Conservation (phyloP, 148 eudicot genomes). For the Spergularia bocconei region DNA sequence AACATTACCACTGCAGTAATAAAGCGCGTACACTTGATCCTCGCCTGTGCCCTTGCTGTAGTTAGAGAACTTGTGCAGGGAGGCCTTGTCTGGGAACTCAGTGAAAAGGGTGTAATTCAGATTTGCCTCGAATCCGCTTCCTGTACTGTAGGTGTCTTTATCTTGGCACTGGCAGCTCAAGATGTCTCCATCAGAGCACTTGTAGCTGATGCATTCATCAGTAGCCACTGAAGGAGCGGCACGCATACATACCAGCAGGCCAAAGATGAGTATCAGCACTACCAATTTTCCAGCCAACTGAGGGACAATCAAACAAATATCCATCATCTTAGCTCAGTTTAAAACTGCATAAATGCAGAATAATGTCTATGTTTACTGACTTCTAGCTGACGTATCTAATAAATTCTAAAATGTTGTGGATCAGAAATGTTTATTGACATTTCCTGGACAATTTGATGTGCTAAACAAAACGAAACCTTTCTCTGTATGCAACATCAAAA, state of each 20-base stretch:
- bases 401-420: not conserved
- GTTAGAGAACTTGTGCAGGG: not conserved
- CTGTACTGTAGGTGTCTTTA: not conserved
- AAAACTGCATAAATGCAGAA: not conserved
- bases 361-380: not conserved
- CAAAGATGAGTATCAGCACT: slow-evolving; percentile 4
- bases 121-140: slow-evolving; percentile 13
- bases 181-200: too few relatives aligned
- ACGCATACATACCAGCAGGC: not conserved
- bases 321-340: not conserved
- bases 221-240: not conserved
- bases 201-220: not conserved
- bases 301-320: not conserved
- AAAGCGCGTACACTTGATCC: slow-evolving; percentile 28
- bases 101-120: slow-evolving; percentile 17
- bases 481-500: not conserved
- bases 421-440: slow-evolving; percentile 3
- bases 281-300: not conserved
- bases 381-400: not conserved
- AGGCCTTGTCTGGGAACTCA: not conserved
- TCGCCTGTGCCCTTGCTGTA: slow-evolving; percentile 4
- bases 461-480: not conserved
- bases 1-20: slow-evolving; percentile 31
- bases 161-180: slow-evolving; percentile 2
- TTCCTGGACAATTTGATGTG: not conserved